A percentile compares a stretch with the other conserved stretches of the same genome.
phyloP scores from a whole-genome alignment of 768 basidiomycete species.

The Calocybe cyanea region DNA sequence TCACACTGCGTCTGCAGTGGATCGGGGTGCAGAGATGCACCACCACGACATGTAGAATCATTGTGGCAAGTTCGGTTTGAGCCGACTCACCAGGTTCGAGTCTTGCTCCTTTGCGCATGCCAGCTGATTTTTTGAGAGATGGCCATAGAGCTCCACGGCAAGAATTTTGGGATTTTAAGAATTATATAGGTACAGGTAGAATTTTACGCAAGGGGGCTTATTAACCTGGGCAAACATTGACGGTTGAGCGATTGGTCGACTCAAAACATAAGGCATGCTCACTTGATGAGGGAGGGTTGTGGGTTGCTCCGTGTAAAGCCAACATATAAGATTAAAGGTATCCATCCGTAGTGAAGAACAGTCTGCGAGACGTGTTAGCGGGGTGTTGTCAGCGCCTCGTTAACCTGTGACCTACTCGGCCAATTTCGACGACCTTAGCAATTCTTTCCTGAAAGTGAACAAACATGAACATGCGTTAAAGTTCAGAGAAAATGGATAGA shows the following conservation, averaged over 20 bases:
- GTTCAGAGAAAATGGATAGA: constrained; percentile 7
- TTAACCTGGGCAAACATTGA: constrained; percentile 54
- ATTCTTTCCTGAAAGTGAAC: constrained; percentile 64
- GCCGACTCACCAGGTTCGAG: constrained; percentile 15
- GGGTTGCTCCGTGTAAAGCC: constrained; percentile 92
- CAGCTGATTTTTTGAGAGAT: background rate
- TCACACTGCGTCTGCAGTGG: constrained; percentile 11
- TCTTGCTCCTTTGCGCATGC: background rate
- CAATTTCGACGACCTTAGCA: constrained; percentile 73
- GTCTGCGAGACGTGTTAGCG: constrained; percentile 46
- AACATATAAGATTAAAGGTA: constrained; percentile 93
- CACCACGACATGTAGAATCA: constrained; percentile 75
- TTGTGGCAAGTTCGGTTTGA: constrained; percentile 15
- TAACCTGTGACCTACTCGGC: constrained; percentile 55
- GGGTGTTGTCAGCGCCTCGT: background rate
- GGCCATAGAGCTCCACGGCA: constrained; percentile 4
- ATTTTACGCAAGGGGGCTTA: constrained; percentile 82
- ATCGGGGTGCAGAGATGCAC: constrained; percentile 37
- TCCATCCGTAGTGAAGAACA: constrained; percentile 92
- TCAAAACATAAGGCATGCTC: too few species aligned
- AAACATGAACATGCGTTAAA: background rate
- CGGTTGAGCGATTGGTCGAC: too few species aligned
- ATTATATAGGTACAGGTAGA: constrained; percentile 24
- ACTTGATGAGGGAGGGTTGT: constrained; percentile 95
- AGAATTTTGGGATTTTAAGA: constrained; percentile 18